Conservation (phyloP, 345 rosid species). For the Ceriops zippeliana region DNA sequence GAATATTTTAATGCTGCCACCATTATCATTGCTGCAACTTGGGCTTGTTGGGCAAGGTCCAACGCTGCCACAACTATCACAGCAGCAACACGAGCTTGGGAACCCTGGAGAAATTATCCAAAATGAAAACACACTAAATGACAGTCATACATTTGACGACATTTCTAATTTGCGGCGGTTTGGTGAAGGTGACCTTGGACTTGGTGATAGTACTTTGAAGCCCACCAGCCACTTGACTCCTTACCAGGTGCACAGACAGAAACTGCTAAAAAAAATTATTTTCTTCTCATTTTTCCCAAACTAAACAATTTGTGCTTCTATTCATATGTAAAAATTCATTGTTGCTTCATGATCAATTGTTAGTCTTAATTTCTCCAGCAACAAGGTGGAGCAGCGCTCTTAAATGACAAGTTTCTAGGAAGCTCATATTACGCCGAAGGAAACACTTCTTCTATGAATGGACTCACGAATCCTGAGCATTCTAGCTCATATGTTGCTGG, state of each 20-base stretch:
- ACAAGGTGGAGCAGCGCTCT: neutral
- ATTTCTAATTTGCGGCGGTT: neutral
- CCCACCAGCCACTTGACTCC: neutral
- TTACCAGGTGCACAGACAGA: conserved; percentile 9
- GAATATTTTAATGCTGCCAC: neutral
- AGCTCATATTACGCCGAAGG: neutral
- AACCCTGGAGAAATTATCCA: conserved; percentile 4
- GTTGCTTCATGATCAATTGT: neutral
- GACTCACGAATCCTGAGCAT: conserved; percentile 10
- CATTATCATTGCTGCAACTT: conserved; percentile 3
- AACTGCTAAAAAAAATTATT: too few species aligned
- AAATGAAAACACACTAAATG: neutral
- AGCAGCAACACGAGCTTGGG: conserved; percentile 4
- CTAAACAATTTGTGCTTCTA: too few species aligned
- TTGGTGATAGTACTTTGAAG: neutral
- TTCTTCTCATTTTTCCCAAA: too few species aligned
- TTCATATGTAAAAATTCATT: neutral
- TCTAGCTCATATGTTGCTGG: neutral
- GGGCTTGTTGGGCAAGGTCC: neutral
- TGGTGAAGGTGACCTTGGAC: neutral
- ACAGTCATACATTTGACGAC: neutral
- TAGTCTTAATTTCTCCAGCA: conserved; percentile 8
- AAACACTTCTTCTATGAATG: neutral
- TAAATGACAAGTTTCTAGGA: conserved; percentile 1
- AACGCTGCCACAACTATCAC: neutral